Base-by-base conservation (phyloP, 352 stramenopile species). In the Phytophthora tentaculata region DNA sequence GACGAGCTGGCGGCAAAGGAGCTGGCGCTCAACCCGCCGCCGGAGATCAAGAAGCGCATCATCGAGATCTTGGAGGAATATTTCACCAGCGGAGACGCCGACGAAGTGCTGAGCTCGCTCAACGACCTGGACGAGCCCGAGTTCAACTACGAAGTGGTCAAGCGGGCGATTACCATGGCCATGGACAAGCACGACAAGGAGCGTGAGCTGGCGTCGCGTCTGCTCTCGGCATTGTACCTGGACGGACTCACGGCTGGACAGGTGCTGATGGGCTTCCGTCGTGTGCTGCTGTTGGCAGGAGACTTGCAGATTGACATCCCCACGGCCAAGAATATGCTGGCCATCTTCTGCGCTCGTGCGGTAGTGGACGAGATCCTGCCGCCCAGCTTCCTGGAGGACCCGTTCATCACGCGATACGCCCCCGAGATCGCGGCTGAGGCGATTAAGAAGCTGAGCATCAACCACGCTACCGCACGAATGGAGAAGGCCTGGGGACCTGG, bases 311-410 rank as follows among this genome's bases (percentile, higher is more conserved):
- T 99, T 53, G 97, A 99, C 66, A 98, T 90, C 87, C 97, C 67
- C 72, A 98, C 81, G 74, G 90, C 90, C 53, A 83, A 96, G 70
- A 91, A 85, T 45, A 98, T 98, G 86, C 82, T 99, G 26, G 89
- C 95, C 37, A 98, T 97, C 67, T 99, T 99, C 82, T 81, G 98
- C 28, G 98, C 98, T 5, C 92, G 98, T 22, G 97, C 97, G 5
- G 96, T 99, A 10, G 97, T 99, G 37, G 98, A 99, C 70, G 98
- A 99, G 73, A 97, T 99, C 32, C 71, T 99, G 13, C 96, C 98
- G 35, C 98, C 98, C 19, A 98, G 95, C 41, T 99, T 99, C 69
- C 74, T 99, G 13, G 96, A 97, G 56, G 96, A 99, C 64, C 91
- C 95, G 32, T 97, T 99, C 73, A 97, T 99, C 66, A 76, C 90